Conservation (phyloP, 768 basidiomycete species). For the Austroboletus eburneus region DNA sequence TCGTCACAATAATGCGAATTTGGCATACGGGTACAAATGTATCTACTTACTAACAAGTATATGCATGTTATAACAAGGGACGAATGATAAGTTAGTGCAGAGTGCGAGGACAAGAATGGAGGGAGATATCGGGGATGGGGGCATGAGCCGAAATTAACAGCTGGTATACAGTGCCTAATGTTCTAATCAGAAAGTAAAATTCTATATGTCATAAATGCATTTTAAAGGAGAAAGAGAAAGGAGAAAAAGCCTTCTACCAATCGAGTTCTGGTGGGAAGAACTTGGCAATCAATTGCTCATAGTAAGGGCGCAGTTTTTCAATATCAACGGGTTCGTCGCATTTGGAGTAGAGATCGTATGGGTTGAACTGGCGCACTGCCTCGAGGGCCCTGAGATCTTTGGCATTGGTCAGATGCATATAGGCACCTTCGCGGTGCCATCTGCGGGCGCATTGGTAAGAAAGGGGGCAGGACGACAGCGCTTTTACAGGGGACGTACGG, state of each 20-base stretch:
- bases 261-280: slow-evolving; percentile 81
- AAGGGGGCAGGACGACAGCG: not conserved
- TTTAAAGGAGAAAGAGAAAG: not conserved
- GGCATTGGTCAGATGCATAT: slow-evolving; percentile 72
- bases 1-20: not conserved
- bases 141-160: slow-evolving; percentile 3
- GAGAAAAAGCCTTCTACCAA: slow-evolving; percentile 51
- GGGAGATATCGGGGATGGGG: not conserved
- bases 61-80: slow-evolving; percentile 1
- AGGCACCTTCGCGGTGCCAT: slow-evolving; percentile 89
- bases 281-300: slow-evolving; percentile 74
- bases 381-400: slow-evolving; percentile 60
- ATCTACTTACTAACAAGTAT: slow-evolving; percentile 7
- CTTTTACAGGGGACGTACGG: slow-evolving; percentile 43
- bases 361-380: slow-evolving; percentile 86
- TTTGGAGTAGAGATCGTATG: slow-evolving; percentile 93
- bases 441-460: slow-evolving; percentile 26
- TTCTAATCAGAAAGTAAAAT: slow-evolving; percentile 2
- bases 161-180: slow-evolving; percentile 2
- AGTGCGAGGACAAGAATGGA: not conserved
- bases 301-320: slow-evolving; percentile 73
- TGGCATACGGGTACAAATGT: slow-evolving; percentile 1
- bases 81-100: slow-evolving; percentile 17
- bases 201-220: slow-evolving; percentile 10
- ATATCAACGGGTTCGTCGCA: slow-evolving; percentile 63